Evolutionary conservation across 2,329 filamentous ascomycete genomes (phyloP), one percentile per base, ranked within the genome.

Genomic region (Ophiostoma australiae): DNA sequence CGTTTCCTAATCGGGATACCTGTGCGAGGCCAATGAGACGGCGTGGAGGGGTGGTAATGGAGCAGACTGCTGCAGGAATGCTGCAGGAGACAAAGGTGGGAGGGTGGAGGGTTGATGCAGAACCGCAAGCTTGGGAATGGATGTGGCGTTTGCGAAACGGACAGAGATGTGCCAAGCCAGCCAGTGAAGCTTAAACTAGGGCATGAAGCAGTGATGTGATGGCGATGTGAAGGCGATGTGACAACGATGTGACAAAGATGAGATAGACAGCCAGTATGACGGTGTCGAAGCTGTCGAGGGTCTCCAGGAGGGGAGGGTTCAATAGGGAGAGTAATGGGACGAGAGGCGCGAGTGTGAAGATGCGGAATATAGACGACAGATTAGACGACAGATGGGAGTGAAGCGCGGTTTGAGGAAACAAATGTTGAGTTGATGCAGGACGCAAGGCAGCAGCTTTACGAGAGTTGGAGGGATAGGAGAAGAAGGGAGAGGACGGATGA

Each of bases 1-100:
- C 17, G 2, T 70, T 71, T 73, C 74, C 74, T 4, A 72, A 72
- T 74, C 27, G 33, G 74, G 74, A 48, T 48, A 73, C 66, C 74
- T 72, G 73, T 75, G 74, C 74, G 74, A 75, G 52, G 55, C 73
- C 73, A 74, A 73, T 74, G 39, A 68, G 23, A 58, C 11, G 52
- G 2, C n/a, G 17, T 8, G 23, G 52, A 58, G 23, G 48, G 52
- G 11, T 58, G 52, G n/a, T 27, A 17, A 58, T 58, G 52, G 52
- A 58, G 52, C 23, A 15, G 6, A 11, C 37, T 4, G 10, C 39
- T 41, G 39, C 39, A 58, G 23, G 52, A 58, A 58, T 58, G 52
- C 52, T 58, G 23, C n/a, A 27, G 48, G 7, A 44, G 15, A 17
- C 15, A 39, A 39, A 39, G 37, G 37, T 39, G 10, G 39, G 39